These are phyloP conservation scores for Buxus sempervirens DNA, from an alignment of 164 flowering plant genomes.

Conservation along the genomic window DNA sequence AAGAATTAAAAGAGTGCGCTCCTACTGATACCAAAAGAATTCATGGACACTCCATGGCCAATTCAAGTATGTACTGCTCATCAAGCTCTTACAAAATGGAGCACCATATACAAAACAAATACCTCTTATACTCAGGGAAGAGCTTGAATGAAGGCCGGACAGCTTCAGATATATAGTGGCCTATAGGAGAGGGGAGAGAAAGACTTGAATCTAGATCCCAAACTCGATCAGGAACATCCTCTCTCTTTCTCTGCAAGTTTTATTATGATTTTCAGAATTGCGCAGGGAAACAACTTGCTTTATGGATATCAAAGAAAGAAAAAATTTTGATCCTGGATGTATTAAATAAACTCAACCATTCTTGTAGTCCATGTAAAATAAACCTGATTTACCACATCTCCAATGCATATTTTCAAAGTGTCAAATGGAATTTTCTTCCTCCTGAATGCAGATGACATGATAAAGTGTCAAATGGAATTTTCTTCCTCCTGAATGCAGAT, in stretches of 20 bases:
- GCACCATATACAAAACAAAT: constrained; percentile 10
- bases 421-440: no score
- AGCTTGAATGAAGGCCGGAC: constrained; percentile 69
- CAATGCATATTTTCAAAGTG: neutral
- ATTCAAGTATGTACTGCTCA: neutral
- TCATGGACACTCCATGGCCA: no score
- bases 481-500: constrained; percentile 76
- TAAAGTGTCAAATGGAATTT: no score
- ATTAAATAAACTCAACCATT: neutral
- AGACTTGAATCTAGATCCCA: constrained; percentile 95
- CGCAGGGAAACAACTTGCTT: neutral
- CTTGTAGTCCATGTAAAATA: neutral
- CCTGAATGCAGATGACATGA: no score
- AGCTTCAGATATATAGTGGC: constrained; percentile 61
- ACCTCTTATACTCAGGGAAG: constrained; percentile 71
- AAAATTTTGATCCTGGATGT: neutral
- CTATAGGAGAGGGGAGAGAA: constrained; percentile 64
- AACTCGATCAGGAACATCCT: constrained; percentile 39
- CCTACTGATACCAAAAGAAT: no score
- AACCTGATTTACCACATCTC: neutral
- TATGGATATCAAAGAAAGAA: no score
- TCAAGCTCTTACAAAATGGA: neutral
- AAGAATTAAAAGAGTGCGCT: no score
- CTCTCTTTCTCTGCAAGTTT: constrained; percentile 44
- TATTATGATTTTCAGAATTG: neutral